Base-by-base conservation (phyloP, 208 protist genomes). In the Trypanosoma vivax region DNA sequence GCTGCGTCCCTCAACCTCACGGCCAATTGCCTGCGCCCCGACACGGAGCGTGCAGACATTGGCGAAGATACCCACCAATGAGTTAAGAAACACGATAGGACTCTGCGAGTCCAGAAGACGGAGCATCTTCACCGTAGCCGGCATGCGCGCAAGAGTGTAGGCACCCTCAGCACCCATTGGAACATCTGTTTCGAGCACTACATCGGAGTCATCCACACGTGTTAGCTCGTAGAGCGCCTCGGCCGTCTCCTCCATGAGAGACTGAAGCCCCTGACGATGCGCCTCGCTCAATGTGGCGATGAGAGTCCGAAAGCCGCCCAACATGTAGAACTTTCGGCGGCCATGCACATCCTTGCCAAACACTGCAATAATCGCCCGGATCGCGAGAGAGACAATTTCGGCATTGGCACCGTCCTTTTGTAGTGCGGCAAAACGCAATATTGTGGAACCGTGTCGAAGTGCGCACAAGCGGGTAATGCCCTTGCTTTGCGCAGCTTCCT, bases 101-200 rank as follows among this genome's bases (percentile, higher is more conserved):
- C 77, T 74, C 27, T 80, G 70, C 2, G 76, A 67, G 65, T 93
- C 82, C 27, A 93, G 71, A 49, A 93, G 80, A 54, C 81, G 76
- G n/a, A 93, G 72, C 82, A 93, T 93, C 61, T 88, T 90, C 52
- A 75, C 76, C 6, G 78, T 87, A 24, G 86, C 76, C 46, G 86
- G 80, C 57, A 84, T 71, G 54, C 55, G 71, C 11, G 86, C 82
- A 35, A 93, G 60, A 10, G 68, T 63, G 38, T 84, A 72, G 14
- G 79, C 71, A 5, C 86, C 81, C 50, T 88, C 79, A 33, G 77
- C 42, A 23, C 86, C 86, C 10, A 25, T 13, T 5, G 86, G 86
- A 27, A 93, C 75, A 41, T 93, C 86, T 18, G 70, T 68, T 39
- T 73, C 62, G 18, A 90, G 69, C 28, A 89, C 59, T 18, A 93